phyloP scores from a whole-genome alignment of 805 yeast genomes.

The Wickerhamiella vanderwaltii region DNA sequence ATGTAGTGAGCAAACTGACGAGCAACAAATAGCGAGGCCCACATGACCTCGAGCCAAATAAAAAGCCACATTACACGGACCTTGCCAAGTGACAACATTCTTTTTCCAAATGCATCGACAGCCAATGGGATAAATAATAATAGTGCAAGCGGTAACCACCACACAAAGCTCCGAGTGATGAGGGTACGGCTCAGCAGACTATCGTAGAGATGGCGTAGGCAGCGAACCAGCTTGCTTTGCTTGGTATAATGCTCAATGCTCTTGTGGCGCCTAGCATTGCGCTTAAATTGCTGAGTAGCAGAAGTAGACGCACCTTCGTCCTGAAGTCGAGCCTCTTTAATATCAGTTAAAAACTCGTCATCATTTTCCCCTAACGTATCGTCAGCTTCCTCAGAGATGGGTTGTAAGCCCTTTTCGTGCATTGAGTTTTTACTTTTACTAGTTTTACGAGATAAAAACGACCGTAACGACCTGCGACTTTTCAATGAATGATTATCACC shows the following conservation, averaged over 20 bases:
- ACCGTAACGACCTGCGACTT: constrained; percentile 2
- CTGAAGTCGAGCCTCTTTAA: constrained; percentile 19
- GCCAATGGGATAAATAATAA: constrained; percentile 30
- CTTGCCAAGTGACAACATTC: constrained; percentile 25
- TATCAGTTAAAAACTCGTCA: constrained; percentile 14
- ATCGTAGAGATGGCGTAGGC: constrained; percentile 16
- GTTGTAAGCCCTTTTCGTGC: not conserved
- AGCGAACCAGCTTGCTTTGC: constrained; percentile 12
- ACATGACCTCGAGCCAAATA: constrained; percentile 31
- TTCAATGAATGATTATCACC: not conserved
- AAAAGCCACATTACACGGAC: constrained; percentile 30
- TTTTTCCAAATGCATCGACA: constrained; percentile 28
- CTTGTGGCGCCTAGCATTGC: constrained; percentile 17
- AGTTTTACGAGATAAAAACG: constrained; percentile 7
- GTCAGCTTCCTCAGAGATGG: constrained; percentile 13
- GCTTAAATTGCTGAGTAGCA: not conserved
- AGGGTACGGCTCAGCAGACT: constrained; percentile 19
- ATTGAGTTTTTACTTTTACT: not conserved
- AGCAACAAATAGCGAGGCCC: constrained; percentile 29
- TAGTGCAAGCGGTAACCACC: constrained; percentile 30
- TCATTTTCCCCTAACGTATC: constrained; percentile 3
- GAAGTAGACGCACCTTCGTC: constrained; percentile 10
- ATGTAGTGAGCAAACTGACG: constrained; percentile 27
- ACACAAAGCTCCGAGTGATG: constrained; percentile 26
- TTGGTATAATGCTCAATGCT: constrained; percentile 16